Evolutionary conservation across 1,284 basidiomycete genomes (phyloP).

Genomic region (Sphagnurus paluster): DNA sequence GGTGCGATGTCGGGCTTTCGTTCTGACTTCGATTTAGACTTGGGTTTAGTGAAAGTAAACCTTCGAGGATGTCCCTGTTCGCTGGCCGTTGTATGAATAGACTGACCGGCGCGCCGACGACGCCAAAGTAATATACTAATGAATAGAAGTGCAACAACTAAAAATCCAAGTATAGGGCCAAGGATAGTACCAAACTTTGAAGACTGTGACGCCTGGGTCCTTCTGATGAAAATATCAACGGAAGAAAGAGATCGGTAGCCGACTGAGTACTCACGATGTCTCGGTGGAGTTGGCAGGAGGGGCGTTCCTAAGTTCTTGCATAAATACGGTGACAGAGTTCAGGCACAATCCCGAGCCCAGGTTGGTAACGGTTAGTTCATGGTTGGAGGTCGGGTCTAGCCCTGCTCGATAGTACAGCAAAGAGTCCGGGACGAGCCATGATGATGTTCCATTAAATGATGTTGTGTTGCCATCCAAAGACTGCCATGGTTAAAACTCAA

Average conservation of each 20-base stretch:
- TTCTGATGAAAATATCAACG: too few species aligned
- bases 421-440: slow-evolving; percentile 32
- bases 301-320: slow-evolving; percentile 9
- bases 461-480: slow-evolving; percentile 26
- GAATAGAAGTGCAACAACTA: slow-evolving; percentile 13
- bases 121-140: slow-evolving; percentile 17
- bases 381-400: slow-evolving; percentile 28
- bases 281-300: neutral
- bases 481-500: slow-evolving; percentile 13
- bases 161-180: slow-evolving; percentile 16
- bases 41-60: neutral
- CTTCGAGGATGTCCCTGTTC: neutral
- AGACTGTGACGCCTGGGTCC: too few species aligned
- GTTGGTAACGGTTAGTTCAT: slow-evolving; percentile 30
- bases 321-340: slow-evolving; percentile 22
- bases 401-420: slow-evolving; percentile 34
- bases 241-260: slow-evolving; percentile 5
- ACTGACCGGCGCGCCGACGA: slow-evolving; percentile 13
- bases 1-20: neutral
- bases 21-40: neutral
- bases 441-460: slow-evolving; percentile 31
- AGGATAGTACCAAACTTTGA: slow-evolving; percentile 20
- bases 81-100: neutral
- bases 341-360: slow-evolving; percentile 19
- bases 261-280: slow-evolving; percentile 4